Percentiles rank a stretch among this genome's conserved stretches.
phyloP scores from a whole-genome alignment of 768 basidiomycete genomes.

The Hypholoma sublateritium region DNA sequence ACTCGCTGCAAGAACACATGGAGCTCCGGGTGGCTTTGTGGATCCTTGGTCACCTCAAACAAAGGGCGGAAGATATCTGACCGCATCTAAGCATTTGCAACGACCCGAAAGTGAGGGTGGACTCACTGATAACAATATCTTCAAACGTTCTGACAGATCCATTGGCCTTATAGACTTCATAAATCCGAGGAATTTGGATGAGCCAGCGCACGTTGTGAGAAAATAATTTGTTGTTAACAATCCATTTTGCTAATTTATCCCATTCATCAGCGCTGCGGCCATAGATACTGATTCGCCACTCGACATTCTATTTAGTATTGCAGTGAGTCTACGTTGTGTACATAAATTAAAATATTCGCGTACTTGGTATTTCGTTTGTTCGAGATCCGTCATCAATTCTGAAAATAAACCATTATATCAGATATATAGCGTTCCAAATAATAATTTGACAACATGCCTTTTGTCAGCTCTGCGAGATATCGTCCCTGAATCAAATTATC shows the following conservation, averaged over 20 bases:
- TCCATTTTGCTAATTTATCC: slow-evolving; percentile 99
- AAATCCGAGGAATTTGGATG: slow-evolving; percentile 91
- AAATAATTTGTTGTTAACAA: slow-evolving; percentile 87
- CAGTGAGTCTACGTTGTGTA: not conserved
- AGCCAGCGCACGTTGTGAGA: slow-evolving; percentile 99
- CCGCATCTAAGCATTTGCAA: not conserved
- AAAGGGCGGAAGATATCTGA: slow-evolving; percentile 90
- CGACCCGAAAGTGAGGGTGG: not conserved
- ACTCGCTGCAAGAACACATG: slow-evolving; percentile 96
- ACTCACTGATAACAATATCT: slow-evolving; percentile 86
- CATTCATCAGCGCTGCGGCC: slow-evolving; percentile 83
- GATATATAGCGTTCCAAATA: not conserved
- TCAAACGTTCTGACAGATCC: slow-evolving; percentile 85
- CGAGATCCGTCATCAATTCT: slow-evolving; percentile 98
- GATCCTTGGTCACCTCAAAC: slow-evolving; percentile 96
- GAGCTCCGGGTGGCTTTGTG: slow-evolving; percentile 85
- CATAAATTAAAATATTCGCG: slow-evolving; percentile 2
- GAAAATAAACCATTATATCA: not conserved
- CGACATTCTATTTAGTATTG: slow-evolving; percentile 67
- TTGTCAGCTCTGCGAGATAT: slow-evolving; percentile 93
- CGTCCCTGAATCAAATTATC: slow-evolving; percentile 92
- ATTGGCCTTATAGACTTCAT: slow-evolving; percentile 92
- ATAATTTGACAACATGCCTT: slow-evolving; percentile 48
- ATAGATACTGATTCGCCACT: slow-evolving; percentile 97
- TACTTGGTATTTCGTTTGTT: slow-evolving; percentile 98